A percentile compares a stretch with the other conserved stretches of the same genome.
phyloP scores from a whole-genome alignment of 2,329 filamentous ascomycete species.

The Cladosporium sp. region DNA sequence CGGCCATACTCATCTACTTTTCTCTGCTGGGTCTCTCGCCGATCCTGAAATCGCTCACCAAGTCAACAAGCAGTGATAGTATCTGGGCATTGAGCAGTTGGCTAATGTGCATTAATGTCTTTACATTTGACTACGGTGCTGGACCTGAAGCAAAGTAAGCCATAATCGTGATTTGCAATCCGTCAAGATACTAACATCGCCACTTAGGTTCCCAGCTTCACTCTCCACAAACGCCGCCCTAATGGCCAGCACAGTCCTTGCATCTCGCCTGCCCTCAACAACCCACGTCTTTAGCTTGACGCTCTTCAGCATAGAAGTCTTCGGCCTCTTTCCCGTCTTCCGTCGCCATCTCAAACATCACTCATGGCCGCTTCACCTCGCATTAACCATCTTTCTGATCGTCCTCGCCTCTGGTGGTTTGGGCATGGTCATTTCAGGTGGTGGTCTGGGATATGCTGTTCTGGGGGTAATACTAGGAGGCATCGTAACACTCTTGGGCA shows the following conservation, averaged over 20 bases:
- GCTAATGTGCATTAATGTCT: conserved; percentile 91
- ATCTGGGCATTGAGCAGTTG: conserved; percentile 97
- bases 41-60: conserved; percentile 93
- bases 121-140: conserved; percentile 94
- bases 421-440: conserved; percentile 54
- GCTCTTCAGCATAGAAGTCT: conserved; percentile 94
- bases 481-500: conserved; percentile 69
- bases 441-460: conserved; percentile 55
- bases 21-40: conserved; percentile 87
- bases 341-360: conserved; percentile 79
- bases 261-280: conserved; percentile 81
- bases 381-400: conserved; percentile 71
- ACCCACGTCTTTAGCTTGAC: conserved; percentile 94
- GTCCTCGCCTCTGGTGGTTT: conserved; percentile 76
- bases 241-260: conserved; percentile 93
- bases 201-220: conserved; percentile 56
- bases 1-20: conserved; percentile 86
- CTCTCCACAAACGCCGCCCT: conserved; percentile 93
- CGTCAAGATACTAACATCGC: background rate
- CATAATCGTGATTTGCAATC: no score
- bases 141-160: conserved; percentile 49
- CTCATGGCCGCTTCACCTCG: conserved; percentile 75
- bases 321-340: conserved; percentile 96
- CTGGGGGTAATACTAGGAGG: conserved; percentile 72
- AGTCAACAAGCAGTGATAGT: conserved; percentile 84